Evolutionary conservation across 2,329 filamentous ascomycete genomes (phyloP), one percentile per base, ranked within the genome.

Genomic region (Diatrype stigma): DNA sequence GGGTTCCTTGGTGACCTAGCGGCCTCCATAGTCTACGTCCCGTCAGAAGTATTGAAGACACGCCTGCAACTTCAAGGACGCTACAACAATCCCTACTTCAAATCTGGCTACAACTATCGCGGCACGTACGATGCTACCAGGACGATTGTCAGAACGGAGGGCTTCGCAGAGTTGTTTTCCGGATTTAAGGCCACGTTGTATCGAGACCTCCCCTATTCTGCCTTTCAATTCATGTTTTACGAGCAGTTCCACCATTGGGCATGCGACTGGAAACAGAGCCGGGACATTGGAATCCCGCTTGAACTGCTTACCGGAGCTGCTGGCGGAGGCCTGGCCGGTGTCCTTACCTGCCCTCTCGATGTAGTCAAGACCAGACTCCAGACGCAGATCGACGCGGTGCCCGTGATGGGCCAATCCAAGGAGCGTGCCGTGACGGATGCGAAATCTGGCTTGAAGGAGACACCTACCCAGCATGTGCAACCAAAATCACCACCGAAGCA

Each of bases 31-130:
- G 81, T 96, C 53, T 99, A 99, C 66, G 95, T 99, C 4, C 95
- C 94, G 3, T 96, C 93, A 12, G 95, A 99, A 71, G 94, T 99
- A 5, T 80, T 99, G 60, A 99, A 99, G 71, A 99, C 94, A n/a
- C 85, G 94, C 22, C 76, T 97, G 46, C 94, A 99, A 67, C 80
- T 99, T 6, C 94, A 99, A 69, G 95, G 94, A 47, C 89, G 90
- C 53, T 88, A 91, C 73, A 96, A 97, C 71, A 99, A 99, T 65
- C 92, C 94, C 1, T 88, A 86, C 71, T 97, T 97, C 74, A 77
- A 85, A 45, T 96, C 90, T 0, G 94, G 94, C 51, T 99, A 99
- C 73, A 99, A 99, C 69, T 99, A 99, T 69, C 87, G 86, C 61
- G 86, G 85, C 40, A 96, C 90, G 2, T 69, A 85, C 48, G 88